A percentile compares a stretch with the other conserved stretches of the same genome.
phyloP scores from a whole-genome alignment of 2,329 filamentous ascomycete genomes.

The Sordariomycetes sp. region DNA sequence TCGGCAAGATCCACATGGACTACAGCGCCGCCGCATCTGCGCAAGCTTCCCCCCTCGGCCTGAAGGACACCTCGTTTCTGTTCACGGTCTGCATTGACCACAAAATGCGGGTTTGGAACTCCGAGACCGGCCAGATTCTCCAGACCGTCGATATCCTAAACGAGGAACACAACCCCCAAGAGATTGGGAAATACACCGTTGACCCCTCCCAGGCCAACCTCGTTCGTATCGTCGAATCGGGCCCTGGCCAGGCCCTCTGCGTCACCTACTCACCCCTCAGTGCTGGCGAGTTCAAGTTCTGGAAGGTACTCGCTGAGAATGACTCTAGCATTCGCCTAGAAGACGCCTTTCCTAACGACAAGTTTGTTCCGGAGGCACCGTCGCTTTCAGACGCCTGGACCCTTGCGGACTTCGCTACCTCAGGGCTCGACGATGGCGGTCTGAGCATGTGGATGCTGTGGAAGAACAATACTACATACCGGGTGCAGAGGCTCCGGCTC shows the following conservation, averaged over 20 bases:
- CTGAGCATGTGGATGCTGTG: slow-evolving; percentile 66
- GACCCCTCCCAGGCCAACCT: slow-evolving; percentile 70
- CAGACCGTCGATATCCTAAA: slow-evolving; percentile 70
- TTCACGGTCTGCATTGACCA: slow-evolving; percentile 88
- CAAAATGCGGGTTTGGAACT: slow-evolving; percentile 79
- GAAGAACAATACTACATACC: slow-evolving; percentile 75
- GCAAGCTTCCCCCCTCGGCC: slow-evolving; percentile 38
- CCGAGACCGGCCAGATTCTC: slow-evolving; percentile 67
- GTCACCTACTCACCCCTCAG: slow-evolving; percentile 84
- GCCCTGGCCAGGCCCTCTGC: slow-evolving; percentile 43
- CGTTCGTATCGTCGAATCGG: slow-evolving; percentile 57
- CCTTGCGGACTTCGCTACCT: slow-evolving; percentile 63
- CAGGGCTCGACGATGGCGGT: slow-evolving; percentile 39
- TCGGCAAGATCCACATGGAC: slow-evolving; percentile 56
- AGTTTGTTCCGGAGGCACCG: slow-evolving; percentile 48
- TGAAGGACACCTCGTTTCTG: slow-evolving; percentile 39
- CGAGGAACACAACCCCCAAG: slow-evolving; percentile 53
- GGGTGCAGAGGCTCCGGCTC: slow-evolving; percentile 64
- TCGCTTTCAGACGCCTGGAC: slow-evolving; percentile 71
- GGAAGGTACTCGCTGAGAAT: slow-evolving; percentile 58
- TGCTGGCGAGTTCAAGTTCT: slow-evolving; percentile 89
- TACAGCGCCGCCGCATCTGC: slow-evolving; percentile 56
- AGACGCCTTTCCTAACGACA: slow-evolving; percentile 56
- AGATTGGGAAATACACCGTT: slow-evolving; percentile 63
- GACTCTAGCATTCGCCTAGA: slow-evolving; percentile 53